Evolutionary conservation across 192 early-diverging fungal species (phyloP).

Genomic region (Coemansia sp.): DNA sequence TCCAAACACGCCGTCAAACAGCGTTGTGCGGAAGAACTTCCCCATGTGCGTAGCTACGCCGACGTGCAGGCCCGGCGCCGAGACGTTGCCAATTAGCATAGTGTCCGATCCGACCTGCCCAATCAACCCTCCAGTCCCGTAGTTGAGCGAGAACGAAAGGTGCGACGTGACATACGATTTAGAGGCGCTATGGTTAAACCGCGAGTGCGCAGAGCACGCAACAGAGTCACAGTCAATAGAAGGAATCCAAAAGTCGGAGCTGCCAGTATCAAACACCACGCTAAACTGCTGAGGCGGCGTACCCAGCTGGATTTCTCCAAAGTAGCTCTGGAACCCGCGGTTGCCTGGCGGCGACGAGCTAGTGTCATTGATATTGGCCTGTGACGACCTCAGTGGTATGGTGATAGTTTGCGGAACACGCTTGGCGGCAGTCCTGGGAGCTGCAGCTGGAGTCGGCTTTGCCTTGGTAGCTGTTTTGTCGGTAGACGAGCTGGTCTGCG

Average conservation of each 20-base stretch:
- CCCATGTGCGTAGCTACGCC: slow-evolving; percentile 53
- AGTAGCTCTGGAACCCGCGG: slow-evolving; percentile 50
- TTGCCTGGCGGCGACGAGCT: slow-evolving; percentile 26
- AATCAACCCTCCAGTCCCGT: slow-evolving; percentile 55
- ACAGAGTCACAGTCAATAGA: slow-evolving; percentile 51
- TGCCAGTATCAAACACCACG: slow-evolving; percentile 62
- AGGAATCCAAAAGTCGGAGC: slow-evolving; percentile 61
- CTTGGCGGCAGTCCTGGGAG: too few relatives aligned
- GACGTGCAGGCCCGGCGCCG: slow-evolving; percentile 43
- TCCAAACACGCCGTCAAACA: slow-evolving; percentile 61
- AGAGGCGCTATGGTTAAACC: slow-evolving; percentile 50
- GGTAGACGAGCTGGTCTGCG: not conserved
- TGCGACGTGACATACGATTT: slow-evolving; percentile 41
- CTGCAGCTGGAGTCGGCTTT: not conserved
- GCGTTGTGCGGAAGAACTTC: slow-evolving; percentile 46
- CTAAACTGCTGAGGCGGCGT: slow-evolving; percentile 56
- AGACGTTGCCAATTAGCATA: slow-evolving; percentile 44
- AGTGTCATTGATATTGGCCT: slow-evolving; percentile 39
- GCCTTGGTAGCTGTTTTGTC: not conserved
- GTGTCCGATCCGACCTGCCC: slow-evolving; percentile 55
- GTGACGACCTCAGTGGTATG: slow-evolving; percentile 30
- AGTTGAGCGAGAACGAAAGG: slow-evolving; percentile 47
- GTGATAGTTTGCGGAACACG: slow-evolving; percentile 13
- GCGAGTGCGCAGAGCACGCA: slow-evolving; percentile 42
- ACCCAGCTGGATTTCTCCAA: slow-evolving; percentile 49